Evolutionary conservation across 2,329 filamentous ascomycete species (phyloP).

Genomic region (Nemania abortiva): DNA sequence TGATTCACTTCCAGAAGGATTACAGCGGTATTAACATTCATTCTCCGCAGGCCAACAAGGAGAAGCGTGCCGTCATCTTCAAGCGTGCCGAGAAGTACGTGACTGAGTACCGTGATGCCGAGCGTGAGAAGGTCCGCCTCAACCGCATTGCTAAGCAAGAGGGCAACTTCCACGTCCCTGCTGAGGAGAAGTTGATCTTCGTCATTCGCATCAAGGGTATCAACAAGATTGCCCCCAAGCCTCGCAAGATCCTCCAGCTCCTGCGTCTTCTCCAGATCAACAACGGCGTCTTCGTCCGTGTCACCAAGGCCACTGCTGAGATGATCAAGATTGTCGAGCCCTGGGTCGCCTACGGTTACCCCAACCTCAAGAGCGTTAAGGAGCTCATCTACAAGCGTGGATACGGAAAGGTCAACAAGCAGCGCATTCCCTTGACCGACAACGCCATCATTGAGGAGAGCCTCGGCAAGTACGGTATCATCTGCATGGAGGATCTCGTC

Average conservation of each 20-base stretch:
- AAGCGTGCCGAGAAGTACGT: conserved; percentile 99
- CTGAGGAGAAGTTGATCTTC: conserved; percentile 96
- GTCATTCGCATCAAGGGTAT: conserved; percentile 99
- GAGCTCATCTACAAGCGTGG: conserved; percentile 99
- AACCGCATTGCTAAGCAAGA: conserved; percentile 89
- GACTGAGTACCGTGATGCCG: conserved; percentile 97
- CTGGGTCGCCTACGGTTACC: conserved; percentile 99
- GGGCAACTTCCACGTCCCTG: conserved; percentile 93
- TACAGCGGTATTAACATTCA: conserved; percentile 52
- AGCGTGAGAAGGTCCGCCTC: conserved; percentile 98
- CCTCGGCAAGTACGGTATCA: conserved; percentile 98
- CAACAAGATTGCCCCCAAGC: conserved; percentile 99
- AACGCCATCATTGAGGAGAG: conserved; percentile 97
- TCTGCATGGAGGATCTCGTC: conserved; percentile 99
- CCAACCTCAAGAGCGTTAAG: conserved; percentile 98
- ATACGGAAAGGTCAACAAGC: conserved; percentile 99
- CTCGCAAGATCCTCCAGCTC: conserved; percentile 99
- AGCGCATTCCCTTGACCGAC: conserved; percentile 95
- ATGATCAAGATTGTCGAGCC: conserved; percentile 99
- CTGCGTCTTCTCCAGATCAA: conserved; percentile 99
- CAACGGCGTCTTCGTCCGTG: conserved; percentile 97
- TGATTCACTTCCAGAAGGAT: not conserved
- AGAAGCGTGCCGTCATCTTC: conserved; percentile 99
- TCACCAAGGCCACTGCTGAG: conserved; percentile 97
- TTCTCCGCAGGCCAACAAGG: conserved; percentile 85